Base-by-base conservation (phyloP, 495 filamentous ascomycete species). In the Ascobolus immersus region DNA sequence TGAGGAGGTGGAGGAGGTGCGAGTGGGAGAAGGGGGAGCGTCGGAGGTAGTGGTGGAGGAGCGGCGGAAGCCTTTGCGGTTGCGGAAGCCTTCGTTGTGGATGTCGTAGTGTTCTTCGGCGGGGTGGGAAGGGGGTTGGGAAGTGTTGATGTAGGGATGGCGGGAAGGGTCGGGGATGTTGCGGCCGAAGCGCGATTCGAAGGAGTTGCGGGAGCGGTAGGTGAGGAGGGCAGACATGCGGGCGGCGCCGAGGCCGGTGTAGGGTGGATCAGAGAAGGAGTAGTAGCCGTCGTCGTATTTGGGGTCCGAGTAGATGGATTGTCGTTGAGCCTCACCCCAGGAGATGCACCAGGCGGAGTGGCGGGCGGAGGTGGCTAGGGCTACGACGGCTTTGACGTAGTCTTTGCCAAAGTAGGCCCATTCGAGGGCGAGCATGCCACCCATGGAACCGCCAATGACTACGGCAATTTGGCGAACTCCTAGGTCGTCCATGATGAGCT, bases 331-430 rank as follows among this genome's bases (percentile, higher is more conserved):
- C 53, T 96, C 86, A 26, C 86, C 82, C 86, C 86, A 94, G 53
- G 80, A 91, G 44, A 96, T 96, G 25, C 86, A 78, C 86, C 86
- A 96, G n/a, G 86, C 86, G 39, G 81, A 91, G 48, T 94, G 86
- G 8, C 78, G 68, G 32, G 78, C 77, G 4, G 84, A 93, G 13
- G 86, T 94, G 17, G 86, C 86, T 43, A 96, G 89, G 3, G 86
- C 79, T 18, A 94, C 74, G 49, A 96, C 77, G 26, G 69, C 65
- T 21, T 75, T 73, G 19, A 96, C 82, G 45, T 93, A 93, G 43
- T 90, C 77, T 49, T 76, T 76, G 37, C 86, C 86, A 47, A 92
- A 79, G 55, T 89, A 96, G 29, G 86, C 77, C 62, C 89, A 96
- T 53, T 96, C 86, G 13, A 96, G 61, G 0, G 84, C 80, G 29